These are phyloP conservation scores for Calonectria hawksworthii DNA, from an alignment of 2,329 filamentous ascomycete species.

Conservation along the genomic window DNA sequence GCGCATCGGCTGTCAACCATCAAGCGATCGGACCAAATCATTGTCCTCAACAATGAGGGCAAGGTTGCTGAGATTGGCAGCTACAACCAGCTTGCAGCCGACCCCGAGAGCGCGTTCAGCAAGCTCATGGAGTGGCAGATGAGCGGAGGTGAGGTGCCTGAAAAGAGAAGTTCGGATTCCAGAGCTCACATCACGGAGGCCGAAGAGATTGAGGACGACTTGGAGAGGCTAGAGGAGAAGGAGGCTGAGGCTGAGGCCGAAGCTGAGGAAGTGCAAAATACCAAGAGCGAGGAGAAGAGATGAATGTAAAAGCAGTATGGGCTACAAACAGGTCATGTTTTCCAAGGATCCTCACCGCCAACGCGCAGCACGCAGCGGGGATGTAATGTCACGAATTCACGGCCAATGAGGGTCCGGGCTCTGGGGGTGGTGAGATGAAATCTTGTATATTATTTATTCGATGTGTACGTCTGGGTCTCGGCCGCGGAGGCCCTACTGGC, in stretches of 20 bases:
- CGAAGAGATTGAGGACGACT: slow-evolving; percentile 66
- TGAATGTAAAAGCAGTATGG: slow-evolving; percentile 28
- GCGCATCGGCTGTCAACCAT: slow-evolving; percentile 97
- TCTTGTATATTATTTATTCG: slow-evolving; percentile 48
- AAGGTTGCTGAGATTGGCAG: slow-evolving; percentile 92
- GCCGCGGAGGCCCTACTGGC: slow-evolving; percentile 32
- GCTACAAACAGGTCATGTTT: slow-evolving; percentile 19
- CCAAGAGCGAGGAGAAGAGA: slow-evolving; percentile 37
- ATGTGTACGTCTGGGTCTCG: slow-evolving; percentile 44
- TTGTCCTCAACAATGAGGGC: slow-evolving; percentile 89
- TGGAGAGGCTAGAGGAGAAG: slow-evolving; percentile 57
- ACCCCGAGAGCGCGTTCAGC: slow-evolving; percentile 86
- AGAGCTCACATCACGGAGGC: slow-evolving; percentile 62
- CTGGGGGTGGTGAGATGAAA: slow-evolving; percentile 38
- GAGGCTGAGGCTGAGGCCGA: slow-evolving; percentile 47
- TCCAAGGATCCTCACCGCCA: not conserved
- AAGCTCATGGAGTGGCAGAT: slow-evolving; percentile 99
- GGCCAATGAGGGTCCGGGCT: slow-evolving; percentile 10
- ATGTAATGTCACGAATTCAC: slow-evolving; percentile 36
- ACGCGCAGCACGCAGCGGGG: slow-evolving; percentile 19
- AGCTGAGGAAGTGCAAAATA: slow-evolving; percentile 36
- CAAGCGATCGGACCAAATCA: slow-evolving; percentile 94
- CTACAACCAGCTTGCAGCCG: slow-evolving; percentile 81
- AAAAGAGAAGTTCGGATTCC: slow-evolving; percentile 52
- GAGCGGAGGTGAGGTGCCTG: slow-evolving; percentile 79